Conservation (phyloP, 208 protist genomes). For the Leishmania arabica region DNA sequence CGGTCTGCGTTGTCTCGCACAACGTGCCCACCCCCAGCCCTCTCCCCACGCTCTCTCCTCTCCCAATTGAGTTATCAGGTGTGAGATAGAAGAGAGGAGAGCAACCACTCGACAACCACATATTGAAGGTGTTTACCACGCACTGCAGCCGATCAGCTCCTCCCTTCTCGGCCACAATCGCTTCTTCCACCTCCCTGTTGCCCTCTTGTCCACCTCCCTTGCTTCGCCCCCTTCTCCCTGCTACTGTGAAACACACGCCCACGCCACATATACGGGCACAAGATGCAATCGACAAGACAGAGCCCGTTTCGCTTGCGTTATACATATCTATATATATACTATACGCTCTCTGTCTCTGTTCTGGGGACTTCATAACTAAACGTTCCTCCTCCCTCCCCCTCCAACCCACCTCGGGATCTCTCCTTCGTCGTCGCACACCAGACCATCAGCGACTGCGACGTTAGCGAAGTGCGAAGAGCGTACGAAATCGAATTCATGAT, state of each 20-base stretch:
- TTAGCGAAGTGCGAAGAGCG: not conserved
- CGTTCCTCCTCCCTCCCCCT: not conserved
- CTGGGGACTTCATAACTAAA: not conserved
- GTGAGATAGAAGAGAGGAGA: not conserved
- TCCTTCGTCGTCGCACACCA: not conserved
- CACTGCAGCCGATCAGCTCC: not conserved
- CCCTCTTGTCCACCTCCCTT: not conserved
- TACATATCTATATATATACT: not conserved
- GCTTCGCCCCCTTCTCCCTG: not conserved
- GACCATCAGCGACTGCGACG: not conserved
- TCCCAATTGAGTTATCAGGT: not conserved
- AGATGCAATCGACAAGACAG: not conserved
- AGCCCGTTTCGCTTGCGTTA: not conserved
- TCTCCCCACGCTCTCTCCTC: not conserved
- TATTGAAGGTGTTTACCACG: not conserved
- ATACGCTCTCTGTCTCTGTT: not conserved
- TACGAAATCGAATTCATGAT: not conserved
- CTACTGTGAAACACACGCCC: not conserved
- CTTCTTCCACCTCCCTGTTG: not conserved
- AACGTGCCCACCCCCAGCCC: not conserved
- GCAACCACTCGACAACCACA: not conserved
- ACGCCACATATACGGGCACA: not conserved
- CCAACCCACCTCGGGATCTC: not conserved
- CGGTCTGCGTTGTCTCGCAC: not conserved
- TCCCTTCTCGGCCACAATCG: not conserved